A percentile compares a stretch with the other conserved stretches of the same genome.
phyloP scores from a whole-genome alignment of 352 stramenopile genomes.

The Phytopythium litorale region DNA sequence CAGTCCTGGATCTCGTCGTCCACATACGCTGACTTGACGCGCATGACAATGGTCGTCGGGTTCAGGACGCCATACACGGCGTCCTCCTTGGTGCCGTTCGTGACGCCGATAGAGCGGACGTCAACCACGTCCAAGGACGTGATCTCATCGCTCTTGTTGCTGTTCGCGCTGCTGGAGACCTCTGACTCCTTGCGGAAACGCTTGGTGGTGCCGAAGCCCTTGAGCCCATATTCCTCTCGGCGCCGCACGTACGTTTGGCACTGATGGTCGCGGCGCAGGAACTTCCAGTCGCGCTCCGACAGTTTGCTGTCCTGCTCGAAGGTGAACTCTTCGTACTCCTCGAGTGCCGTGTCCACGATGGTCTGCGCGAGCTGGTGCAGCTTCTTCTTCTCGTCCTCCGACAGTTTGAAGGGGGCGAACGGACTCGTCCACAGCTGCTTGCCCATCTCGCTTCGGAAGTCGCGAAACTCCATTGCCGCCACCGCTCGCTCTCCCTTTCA shows the following conservation, averaged over 20 bases:
- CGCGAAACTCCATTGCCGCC: background rate
- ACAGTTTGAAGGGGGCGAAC: background rate
- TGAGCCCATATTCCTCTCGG: constrained; percentile 4
- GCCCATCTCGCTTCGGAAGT: constrained; percentile 2
- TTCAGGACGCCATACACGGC: constrained; percentile 30
- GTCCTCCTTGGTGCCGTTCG: constrained; percentile 19
- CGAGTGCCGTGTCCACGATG: constrained; percentile 26
- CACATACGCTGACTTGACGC: constrained; percentile 36
- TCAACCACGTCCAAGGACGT: constrained; percentile 12
- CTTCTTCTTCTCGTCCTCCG: constrained; percentile 9
- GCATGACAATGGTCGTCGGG: constrained; percentile 26
- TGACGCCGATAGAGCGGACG: constrained; percentile 19
- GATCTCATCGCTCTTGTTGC: constrained; percentile 12
- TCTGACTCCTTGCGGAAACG: constrained; percentile 2
- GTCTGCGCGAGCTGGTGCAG: constrained; percentile 19
- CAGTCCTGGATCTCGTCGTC: constrained; percentile 30
- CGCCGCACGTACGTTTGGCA: background rate
- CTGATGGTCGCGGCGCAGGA: constrained; percentile 15
- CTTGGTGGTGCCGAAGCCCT: constrained; percentile 1
- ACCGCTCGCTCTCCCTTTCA: background rate
- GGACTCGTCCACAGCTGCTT: constrained; percentile 2
- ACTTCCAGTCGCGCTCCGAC: constrained; percentile 25
- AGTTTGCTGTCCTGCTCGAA: constrained; percentile 22
- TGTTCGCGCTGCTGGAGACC: background rate
- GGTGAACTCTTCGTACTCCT: constrained; percentile 26